Evolutionary conservation across 192 early-diverging fungal genomes (phyloP), one percentile per base, ranked within the genome.

Genomic region (Gamsiella multidivaricata): DNA sequence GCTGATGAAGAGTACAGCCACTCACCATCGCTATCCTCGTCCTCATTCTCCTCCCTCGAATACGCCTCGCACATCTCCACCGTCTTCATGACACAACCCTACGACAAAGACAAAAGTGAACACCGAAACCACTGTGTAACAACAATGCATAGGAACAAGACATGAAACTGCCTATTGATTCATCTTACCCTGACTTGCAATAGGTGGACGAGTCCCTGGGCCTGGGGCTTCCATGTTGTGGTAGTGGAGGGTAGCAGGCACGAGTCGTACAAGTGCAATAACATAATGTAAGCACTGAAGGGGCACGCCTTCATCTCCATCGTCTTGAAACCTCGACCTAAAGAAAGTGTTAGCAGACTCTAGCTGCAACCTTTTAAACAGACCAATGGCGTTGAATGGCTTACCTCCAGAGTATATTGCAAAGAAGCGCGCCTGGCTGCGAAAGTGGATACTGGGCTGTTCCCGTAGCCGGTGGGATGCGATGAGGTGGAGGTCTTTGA

Each of bases 341-440:
- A 53, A 5, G 34, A 57, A 47, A 54, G 26, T 46, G 42, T 46
- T 15, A 61, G 22, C 28, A 57, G 32, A 20, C 20, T 57, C 17
- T 41, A 51, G 34, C 22, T 31, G 23, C 22, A 65, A 34, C 22
- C 9, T 60, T 46, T 10, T 33, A 49, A 42, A 51, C 9, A 61
- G 14, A 17, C 5, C 52, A 43, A 28, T 31, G n/a, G 41, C 29
- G 14, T 25, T 39, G 34, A 58, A 34, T 10, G 9, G 18, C 63
- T 42, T 79, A 70, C 76, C 69, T 69, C 76, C 76, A 54, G 76
- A 61, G 63, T 70, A 80, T 15, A 80, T 51, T 34, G 67, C 29
- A 28, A 79, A 79, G 54, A 79, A 79, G 20, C 76, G 60, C 0
- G 67, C 61, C 25, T 70, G 26, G 12, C 25, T 47, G 15, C 55